Percentiles rank a stretch among this genome's conserved stretches.
phyloP scores from a whole-genome alignment of 2,329 filamentous ascomycete genomes.

The Polychaeton citri region DNA sequence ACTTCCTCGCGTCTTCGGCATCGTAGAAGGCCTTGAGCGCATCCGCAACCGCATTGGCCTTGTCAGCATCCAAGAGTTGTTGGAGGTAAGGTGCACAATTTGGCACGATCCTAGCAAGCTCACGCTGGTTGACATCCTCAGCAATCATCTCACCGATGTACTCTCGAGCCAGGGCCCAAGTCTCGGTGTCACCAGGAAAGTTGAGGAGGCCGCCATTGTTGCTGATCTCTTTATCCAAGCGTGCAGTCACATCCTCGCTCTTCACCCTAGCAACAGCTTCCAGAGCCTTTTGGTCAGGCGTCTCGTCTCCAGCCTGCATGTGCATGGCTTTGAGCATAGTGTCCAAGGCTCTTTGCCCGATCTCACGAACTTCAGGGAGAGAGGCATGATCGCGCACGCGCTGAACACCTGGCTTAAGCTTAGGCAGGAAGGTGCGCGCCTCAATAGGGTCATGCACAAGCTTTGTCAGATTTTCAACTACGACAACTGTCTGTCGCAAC shows the following conservation, averaged over 20 bases:
- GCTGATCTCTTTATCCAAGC: constrained; percentile 66
- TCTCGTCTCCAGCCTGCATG: constrained; percentile 42
- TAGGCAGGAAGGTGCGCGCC: constrained; percentile 86
- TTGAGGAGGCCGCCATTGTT: constrained; percentile 49
- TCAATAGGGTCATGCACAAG: constrained; percentile 93
- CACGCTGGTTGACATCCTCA: constrained; percentile 75
- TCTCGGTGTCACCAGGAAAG: constrained; percentile 45
- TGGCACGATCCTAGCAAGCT: constrained; percentile 56
- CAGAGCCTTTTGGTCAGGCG: constrained; percentile 38
- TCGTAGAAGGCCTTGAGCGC: constrained; percentile 67
- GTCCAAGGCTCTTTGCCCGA: constrained; percentile 66
- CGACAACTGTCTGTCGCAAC: constrained; percentile 85
- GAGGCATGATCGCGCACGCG: constrained; percentile 76
- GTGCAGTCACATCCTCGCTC: constrained; percentile 57
- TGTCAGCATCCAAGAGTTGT: constrained; percentile 50
- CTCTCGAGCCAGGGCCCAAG: constrained; percentile 53
- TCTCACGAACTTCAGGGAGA: constrained; percentile 83
- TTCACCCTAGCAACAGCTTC: constrained; percentile 51
- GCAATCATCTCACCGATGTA: constrained; percentile 78
- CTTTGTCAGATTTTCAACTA: constrained; percentile 96
- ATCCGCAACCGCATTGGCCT: constrained; percentile 53
- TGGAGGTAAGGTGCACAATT: constrained; percentile 65
- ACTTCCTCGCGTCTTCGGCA: constrained; percentile 77
- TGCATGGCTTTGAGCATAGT: constrained; percentile 93
- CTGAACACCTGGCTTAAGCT: constrained; percentile 87